Percentiles rank a stretch among this genome's conserved stretches.
phyloP scores from a whole-genome alignment of 352 stramenopile genomes.

The Phytopythium chamaehyphon region DNA sequence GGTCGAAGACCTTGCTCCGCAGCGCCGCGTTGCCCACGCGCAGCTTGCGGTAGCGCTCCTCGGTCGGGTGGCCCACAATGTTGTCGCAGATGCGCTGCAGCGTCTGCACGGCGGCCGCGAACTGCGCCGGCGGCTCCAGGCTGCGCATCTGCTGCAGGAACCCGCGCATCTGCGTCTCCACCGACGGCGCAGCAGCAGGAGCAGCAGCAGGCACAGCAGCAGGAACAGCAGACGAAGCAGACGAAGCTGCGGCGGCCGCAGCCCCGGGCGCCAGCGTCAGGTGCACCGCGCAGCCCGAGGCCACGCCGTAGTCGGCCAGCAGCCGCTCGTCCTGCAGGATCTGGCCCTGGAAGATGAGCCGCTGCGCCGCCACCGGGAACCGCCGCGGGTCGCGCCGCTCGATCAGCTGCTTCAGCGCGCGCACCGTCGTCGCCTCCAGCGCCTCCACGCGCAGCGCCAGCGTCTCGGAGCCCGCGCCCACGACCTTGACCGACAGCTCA shows the following conservation, averaged over 20 bases:
- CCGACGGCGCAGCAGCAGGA: slow-evolving; percentile 5
- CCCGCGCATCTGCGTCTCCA: slow-evolving; percentile 29
- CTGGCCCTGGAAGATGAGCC: slow-evolving; percentile 85
- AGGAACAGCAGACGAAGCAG: slow-evolving; percentile 9
- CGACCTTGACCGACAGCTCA: slow-evolving; percentile 68
- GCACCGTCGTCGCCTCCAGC: slow-evolving; percentile 44
- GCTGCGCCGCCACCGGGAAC: slow-evolving; percentile 66
- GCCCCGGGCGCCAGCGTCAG: slow-evolving; percentile 49
- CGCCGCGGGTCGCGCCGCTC: slow-evolving; percentile 47
- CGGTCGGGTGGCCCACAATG: slow-evolving; percentile 60
- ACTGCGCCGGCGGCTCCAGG: slow-evolving; percentile 32
- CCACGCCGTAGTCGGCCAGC: slow-evolving; percentile 64
- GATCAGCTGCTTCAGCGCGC: slow-evolving; percentile 59
- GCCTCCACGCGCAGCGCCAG: slow-evolving; percentile 39
- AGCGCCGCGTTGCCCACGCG: slow-evolving; percentile 65
- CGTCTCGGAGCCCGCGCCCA: slow-evolving; percentile 54
- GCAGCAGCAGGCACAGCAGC: slow-evolving; percentile 5
- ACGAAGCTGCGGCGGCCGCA: slow-evolving; percentile 13
- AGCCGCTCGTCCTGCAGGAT: slow-evolving; percentile 74
- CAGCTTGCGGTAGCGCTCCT: slow-evolving; percentile 80
- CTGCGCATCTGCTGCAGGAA: slow-evolving; percentile 57
- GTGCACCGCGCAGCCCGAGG: slow-evolving; percentile 59
- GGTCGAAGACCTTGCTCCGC: slow-evolving; percentile 57
- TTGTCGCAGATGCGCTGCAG: slow-evolving; percentile 84
- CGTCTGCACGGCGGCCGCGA: slow-evolving; percentile 48